Base-by-base conservation (phyloP, 1,284 basidiomycete species). In the Tilletia indica region DNA sequence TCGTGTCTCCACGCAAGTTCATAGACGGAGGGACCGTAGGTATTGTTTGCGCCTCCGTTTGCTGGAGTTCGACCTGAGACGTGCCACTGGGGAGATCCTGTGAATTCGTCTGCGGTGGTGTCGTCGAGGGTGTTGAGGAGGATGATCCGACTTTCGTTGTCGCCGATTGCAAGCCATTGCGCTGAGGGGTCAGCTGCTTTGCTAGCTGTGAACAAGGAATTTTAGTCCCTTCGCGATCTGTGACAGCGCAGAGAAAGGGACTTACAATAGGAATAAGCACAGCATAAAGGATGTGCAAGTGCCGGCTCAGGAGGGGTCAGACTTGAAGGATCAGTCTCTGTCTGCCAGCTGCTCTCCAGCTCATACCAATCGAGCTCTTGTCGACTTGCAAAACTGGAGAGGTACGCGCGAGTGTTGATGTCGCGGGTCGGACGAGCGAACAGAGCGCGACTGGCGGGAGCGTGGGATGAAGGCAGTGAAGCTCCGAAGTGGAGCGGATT, bases 131-230 rank as follows among this genome's bases (percentile, higher is more conserved):
- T 83, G 68, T 83, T 75, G 70, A 83, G 67, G 3, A 83, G 75
- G 4, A 76, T 74, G 61, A 83, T 73, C 16, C 78, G 74, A 5
- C 82, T 82, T 61, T 82, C 79, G 72, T 83, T 81, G 70, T 80
- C 79, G 39, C 82, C 82, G 0, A 81, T 78, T 1, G 82, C 82
- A 1, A 83, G 77, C 75, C 80, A 82, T 68, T 80, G 80, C 19
- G 79, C 72, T 1, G 72, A 69, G 2, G 74, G 76, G 58, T 73
- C 70, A 69, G 74, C 74, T 8, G 75, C 66, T 42, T 47, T 70
- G 61, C 75, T 70, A 31, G 77, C 74, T 4, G 72, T 39, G 36
- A n/a, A 64, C n/a, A 31, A n/a, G 56, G 11, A 6, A 58, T 25
- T 2, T 31, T 2, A 31, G 25, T 31, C 25, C 25, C 25, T 31